Evolutionary conservation across 2,329 filamentous ascomycete species (phyloP), one percentile per base, ranked within the genome.

Genomic region (Xylariaceae sp.): DNA sequence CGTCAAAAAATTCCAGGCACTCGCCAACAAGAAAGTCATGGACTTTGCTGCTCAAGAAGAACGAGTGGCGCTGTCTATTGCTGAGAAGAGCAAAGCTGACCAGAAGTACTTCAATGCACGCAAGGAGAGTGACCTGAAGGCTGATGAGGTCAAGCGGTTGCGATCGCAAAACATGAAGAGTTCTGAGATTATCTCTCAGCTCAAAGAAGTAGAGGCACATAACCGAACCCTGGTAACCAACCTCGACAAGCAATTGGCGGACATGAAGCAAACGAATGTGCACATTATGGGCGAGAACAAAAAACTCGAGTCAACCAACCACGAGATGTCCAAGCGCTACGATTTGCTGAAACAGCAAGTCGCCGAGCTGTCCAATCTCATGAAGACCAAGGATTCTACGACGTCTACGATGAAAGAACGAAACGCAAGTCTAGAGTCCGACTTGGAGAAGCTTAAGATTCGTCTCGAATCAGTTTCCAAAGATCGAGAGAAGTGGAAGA

Each of bases 31-130:
- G 77, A 97, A 96, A 74, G 86, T 96, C 39, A 82, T 88, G 68
- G 92, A 96, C 63, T 85, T 89, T 55, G 78, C 81, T 4, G 80
- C 82, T 3, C 78, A 91, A 70, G 92, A 97, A 75, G 92, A 96
- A 58, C 89, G 88, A 63, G 79, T 93, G 44, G 77, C 84, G 15
- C 80, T 89, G 23, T 77, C 95, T 17, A 85, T 84, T 47, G 90
- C 91, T 0, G 92, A 99, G 75, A 99, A 99, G 77, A 87, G 88
- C 65, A 97, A 97, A 74, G 93, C 93, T 1, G 94, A 99, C 70
- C 93, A 97, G 71, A 97, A 97, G 75, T 99, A 96, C 72, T 97
- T 97, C 73, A 90, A 90, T 1, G 91, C 92, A 7, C 92, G 96
- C 80, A 97, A 96, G 72, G 88, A 92, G 66, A 95, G 93, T 70